phyloP scores from a whole-genome alignment of 345 rosid species.

The Clausena lansium region DNA sequence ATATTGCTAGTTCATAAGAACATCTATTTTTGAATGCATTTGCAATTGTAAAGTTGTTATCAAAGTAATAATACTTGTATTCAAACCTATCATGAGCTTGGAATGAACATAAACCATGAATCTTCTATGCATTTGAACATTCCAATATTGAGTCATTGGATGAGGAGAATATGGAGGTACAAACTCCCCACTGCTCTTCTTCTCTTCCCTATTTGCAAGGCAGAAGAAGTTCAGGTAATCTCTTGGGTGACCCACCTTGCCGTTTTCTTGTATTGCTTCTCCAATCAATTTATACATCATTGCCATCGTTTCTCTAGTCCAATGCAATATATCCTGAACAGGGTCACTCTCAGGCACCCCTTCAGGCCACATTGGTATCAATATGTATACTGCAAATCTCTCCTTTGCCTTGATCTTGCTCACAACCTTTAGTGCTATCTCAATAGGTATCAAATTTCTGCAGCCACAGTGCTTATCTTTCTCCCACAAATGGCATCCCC shows the following conservation, averaged over 20 bases:
- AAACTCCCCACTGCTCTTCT: conserved; percentile 51
- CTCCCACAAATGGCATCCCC: conserved; percentile 78
- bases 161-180: conserved; percentile 54
- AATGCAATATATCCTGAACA: conserved; percentile 84
- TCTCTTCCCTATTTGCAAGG: conserved; percentile 81
- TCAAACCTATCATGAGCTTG: conserved; percentile 89
- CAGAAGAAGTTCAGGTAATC: conserved; percentile 87
- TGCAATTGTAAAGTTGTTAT: neutral
- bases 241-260: conserved; percentile 54
- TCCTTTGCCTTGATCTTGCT: conserved; percentile 56
- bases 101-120: conserved; percentile 95
- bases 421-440: conserved; percentile 70
- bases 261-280: conserved; percentile 57
- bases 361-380: conserved; percentile 99
- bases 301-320: conserved; percentile 79
- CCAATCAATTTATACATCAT: conserved; percentile 82
- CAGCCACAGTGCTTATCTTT: conserved; percentile 62
- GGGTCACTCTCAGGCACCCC: conserved; percentile 77
- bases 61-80: neutral
- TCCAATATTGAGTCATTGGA: conserved; percentile 66
- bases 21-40: neutral
- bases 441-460: conserved; percentile 75
- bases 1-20: neutral
- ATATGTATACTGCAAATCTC: conserved; percentile 72
- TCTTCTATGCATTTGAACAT: conserved; percentile 73